Base-by-base conservation (phyloP, 106 monocot genomes). In the Dioscorea alata region DNA sequence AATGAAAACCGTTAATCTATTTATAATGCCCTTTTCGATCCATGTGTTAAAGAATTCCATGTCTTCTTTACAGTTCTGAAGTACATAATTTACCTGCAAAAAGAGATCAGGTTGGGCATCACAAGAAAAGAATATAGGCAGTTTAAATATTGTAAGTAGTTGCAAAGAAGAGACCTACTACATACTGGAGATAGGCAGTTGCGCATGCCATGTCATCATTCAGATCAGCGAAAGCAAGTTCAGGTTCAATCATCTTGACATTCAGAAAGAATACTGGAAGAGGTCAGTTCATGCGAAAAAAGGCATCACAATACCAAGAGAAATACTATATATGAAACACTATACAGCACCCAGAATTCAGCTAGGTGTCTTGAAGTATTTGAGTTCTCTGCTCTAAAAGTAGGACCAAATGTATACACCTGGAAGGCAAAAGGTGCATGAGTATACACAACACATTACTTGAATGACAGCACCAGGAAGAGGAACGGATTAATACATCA, bases 201-300 rank as follows among this genome's bases (percentile, higher is more conserved):
- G 97, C 92, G 81, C 97, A 97, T 20, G 97, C 92, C 97, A 97
- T 97, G 75, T 92, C 87, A 81, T 97, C 97, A 71, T 85, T 79
- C 63, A 97, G 71, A 85, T 97, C 97, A 73, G 97, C 92, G 79
- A 97, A 97, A 72, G 97, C 92, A 78, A 97, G 80, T 65, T 97
- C 97, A 72, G 97, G 97, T 79, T 97, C 97, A 73, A 97, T 97
- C 97, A 97, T 97, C 97, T 97, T 63, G 61, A 51, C 12, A 62
- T 19, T 31, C 49, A 33, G 53, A 60, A 54, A 66, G 49, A 71
- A 80, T 24, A 64, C 31, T 56, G 10, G 57, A 1, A 49, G 35
- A 57, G 6, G 52, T n/a, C 73, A 69, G 20, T 23, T 60, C 15
- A 20, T 35, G n/a, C 4, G 49, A 14, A 15, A 33, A 48, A 20